Percentiles rank a stretch among this genome's conserved stretches.
phyloP scores from a whole-genome alignment of 2,329 filamentous ascomycete genomes.

The Fusarium compactum region DNA sequence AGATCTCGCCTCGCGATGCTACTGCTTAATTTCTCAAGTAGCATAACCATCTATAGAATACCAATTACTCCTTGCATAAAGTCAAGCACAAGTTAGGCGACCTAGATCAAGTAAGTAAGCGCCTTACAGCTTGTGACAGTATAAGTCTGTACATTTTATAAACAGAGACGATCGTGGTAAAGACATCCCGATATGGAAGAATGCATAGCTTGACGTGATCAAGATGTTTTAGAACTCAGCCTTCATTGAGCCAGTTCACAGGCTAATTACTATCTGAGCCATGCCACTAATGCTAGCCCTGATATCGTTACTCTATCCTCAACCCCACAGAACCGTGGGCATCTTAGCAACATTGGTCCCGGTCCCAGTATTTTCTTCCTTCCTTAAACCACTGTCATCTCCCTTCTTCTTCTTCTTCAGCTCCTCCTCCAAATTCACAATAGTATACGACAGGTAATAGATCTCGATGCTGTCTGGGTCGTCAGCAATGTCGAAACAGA shows the following conservation, averaged over 20 bases:
- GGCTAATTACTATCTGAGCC: background rate
- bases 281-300: background rate
- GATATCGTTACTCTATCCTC: background rate
- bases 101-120: no score
- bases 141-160: background rate
- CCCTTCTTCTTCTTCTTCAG: background rate
- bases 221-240: background rate
- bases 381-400: background rate
- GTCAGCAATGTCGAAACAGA: background rate
- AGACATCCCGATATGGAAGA: background rate
- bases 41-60: background rate
- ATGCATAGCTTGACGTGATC: background rate
- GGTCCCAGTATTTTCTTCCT: background rate
- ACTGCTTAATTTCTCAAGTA: background rate
- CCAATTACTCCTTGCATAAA: background rate
- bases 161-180: background rate
- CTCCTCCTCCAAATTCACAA: constrained; percentile 1
- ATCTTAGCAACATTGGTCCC: background rate
- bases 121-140: no score
- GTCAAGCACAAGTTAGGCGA: no score
- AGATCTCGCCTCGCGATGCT: constrained; percentile 14
- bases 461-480: background rate
- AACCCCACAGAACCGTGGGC: background rate
- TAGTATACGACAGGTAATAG: background rate
- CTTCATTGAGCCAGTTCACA: background rate